Evolutionary conservation across 441 rosid genomes (phyloP).

Genomic region (Raphanus hybrid): DNA sequence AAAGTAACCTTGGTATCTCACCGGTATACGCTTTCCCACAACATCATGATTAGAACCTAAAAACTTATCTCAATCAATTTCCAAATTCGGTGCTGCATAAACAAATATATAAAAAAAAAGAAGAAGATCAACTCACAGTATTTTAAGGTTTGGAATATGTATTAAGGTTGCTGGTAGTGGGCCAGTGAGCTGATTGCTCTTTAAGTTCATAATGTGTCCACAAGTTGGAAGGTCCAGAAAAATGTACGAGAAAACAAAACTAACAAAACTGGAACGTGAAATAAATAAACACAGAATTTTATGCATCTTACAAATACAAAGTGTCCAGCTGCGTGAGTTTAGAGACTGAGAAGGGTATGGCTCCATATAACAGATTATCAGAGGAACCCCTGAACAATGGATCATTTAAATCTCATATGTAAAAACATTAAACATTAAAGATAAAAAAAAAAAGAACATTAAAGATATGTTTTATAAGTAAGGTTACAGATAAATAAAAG

Average conservation of each 20-base stretch:
- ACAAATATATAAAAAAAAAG: neutral
- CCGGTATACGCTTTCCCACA: neutral
- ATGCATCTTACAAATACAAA: constrained; percentile 47
- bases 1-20: neutral
- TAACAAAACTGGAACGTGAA: neutral
- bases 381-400: constrained; percentile 63
- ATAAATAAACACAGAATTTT: neutral
- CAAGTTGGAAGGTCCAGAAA: neutral
- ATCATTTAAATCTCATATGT: neutral
- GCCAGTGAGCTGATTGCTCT: constrained; percentile 75
- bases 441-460: neutral
- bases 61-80: neutral
- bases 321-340: constrained; percentile 75
- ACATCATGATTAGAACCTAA: neutral
- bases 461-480: neutral
- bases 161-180: constrained; percentile 88
- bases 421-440: neutral
- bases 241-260: neutral
- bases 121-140: constrained; percentile 56
- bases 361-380: constrained; percentile 65
- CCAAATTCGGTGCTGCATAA: neutral
- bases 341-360: constrained; percentile 78
- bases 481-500: constrained; percentile 57
- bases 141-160: constrained; percentile 82
- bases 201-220: constrained; percentile 57